Evolutionary conservation across 2,329 filamentous ascomycete species (phyloP), one percentile per base, ranked within the genome.

Genomic region (Xylaria multiplex): DNA sequence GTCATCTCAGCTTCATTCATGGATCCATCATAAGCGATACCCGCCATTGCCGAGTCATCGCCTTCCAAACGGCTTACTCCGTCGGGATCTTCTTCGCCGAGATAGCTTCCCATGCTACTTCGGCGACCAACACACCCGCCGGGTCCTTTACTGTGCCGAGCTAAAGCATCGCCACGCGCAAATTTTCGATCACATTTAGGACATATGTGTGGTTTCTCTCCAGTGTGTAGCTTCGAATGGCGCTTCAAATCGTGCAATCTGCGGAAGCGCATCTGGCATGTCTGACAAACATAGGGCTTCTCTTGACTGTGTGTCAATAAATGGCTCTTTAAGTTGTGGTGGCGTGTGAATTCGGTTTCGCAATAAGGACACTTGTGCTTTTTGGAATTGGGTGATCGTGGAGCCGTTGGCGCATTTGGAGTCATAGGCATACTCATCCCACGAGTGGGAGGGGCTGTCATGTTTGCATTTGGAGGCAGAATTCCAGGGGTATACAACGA

Each of bases 291-390:
- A 76, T 96, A 99, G 0, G 96, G 96, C 80, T 99, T 99, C 79
- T 99, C 96, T 83, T 99, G 95, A 75, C 94, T 97, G 79, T 98
- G 96, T 0, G 96, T 98, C 77, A 99, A 87, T 64, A 99, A 86
- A 81, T 99, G 96, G 72, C 93, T 97, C 81, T 98, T 99, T 32
- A 98, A 86, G 75, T 99, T 98, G 78, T 98, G 96, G 77, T 98
- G 96, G 50, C 96, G 89, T 32, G 96, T 99, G 73, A 99, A 99
- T 75, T 97, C 96, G 5, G 96, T 97, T 45, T 93, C 89, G 83
- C 96, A 99, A 78, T 97, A 97, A 0, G 93, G 95, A 76, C 96
- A 99, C 79, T 96, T 97, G 82, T 99, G 95, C 75, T 96, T 95
- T 81, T 97, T 97, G 59, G 81, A 80, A 30, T 90, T 90, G 0